A percentile compares a stretch with the other conserved stretches of the same genome.
These are phyloP conservation scores for Cucurbitaria berberidis DNA, from an alignment of 2,329 filamentous ascomycete species.

Conservation along the genomic window DNA sequence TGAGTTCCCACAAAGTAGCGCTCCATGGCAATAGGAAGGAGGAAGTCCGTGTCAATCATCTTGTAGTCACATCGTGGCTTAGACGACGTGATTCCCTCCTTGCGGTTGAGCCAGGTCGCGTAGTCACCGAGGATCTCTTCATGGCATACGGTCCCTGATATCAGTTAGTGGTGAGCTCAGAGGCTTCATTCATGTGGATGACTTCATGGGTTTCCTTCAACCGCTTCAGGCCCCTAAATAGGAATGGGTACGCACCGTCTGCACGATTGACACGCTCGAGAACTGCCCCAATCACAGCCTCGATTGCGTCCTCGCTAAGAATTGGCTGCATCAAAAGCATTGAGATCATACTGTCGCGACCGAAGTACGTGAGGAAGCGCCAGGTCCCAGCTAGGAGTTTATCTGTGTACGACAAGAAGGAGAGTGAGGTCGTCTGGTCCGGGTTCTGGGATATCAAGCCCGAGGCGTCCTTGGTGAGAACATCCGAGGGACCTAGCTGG, in stretches of 20 bases:
- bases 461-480: constrained; percentile 58
- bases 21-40: constrained; percentile 63
- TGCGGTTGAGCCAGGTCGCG: constrained; percentile 64
- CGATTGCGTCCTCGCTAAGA: constrained; percentile 63
- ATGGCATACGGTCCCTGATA: constrained; percentile 59
- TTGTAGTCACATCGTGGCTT: constrained; percentile 64
- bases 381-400: constrained; percentile 70
- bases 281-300: constrained; percentile 66
- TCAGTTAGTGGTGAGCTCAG: not conserved
- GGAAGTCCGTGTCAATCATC: constrained; percentile 69
- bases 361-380: constrained; percentile 72
- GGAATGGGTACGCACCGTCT: constrained; percentile 53
- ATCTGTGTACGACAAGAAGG: constrained; percentile 68
- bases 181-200: not conserved
- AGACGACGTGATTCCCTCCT: constrained; percentile 60
- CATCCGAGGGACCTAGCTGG: constrained; percentile 58
- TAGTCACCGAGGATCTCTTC: constrained; percentile 72
- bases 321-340: constrained; percentile 64
- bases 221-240: not conserved
- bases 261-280: constrained; percentile 66
- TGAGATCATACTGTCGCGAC: constrained; percentile 68
- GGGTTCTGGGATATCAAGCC: constrained; percentile 55
- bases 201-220: no score
- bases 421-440: constrained; percentile 60
- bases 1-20: constrained; percentile 62